These are phyloP conservation scores for Populus nigra DNA, from an alignment of 345 rosid genomes.

Conservation along the genomic window DNA sequence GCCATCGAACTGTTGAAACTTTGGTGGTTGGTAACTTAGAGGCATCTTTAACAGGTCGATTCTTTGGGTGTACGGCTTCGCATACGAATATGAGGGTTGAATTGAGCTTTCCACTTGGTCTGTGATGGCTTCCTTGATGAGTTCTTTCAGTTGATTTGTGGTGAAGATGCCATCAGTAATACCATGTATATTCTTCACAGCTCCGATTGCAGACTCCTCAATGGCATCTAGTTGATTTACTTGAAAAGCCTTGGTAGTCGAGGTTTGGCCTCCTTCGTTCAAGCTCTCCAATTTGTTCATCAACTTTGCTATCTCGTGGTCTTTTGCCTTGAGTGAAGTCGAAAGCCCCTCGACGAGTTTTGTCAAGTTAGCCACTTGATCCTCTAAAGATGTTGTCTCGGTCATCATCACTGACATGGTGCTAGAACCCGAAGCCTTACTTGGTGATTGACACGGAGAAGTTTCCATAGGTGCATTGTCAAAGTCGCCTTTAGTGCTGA, in stretches of 20 bases:
- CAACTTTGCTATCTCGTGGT: not conserved
- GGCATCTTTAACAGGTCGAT: not conserved
- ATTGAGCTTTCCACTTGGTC: not conserved
- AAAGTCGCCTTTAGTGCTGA: not conserved
- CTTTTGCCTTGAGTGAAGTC: not conserved
- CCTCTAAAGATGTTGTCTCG: not conserved
- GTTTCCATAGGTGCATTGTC: not conserved
- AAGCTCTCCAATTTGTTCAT: not conserved
- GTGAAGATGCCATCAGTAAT: not conserved
- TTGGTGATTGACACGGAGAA: not conserved
- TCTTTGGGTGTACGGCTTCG: not conserved
- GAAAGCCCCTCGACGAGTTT: not conserved
- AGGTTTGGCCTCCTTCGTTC: not conserved
- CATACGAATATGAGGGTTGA: not conserved
- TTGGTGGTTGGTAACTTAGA: not conserved
- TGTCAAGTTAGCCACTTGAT: not conserved
- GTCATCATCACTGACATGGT: not conserved
- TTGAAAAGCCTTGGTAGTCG: not conserved
- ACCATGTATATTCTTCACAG: not conserved
- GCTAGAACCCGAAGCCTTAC: not conserved
- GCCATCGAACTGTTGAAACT: no score
- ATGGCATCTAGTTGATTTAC: no score
- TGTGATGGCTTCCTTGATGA: not conserved
- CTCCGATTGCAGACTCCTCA: no score
- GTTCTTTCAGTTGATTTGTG: not conserved